Conservation (phyloP, 2,329 filamentous ascomycete genomes). For the Aspergillus luchuensis region DNA sequence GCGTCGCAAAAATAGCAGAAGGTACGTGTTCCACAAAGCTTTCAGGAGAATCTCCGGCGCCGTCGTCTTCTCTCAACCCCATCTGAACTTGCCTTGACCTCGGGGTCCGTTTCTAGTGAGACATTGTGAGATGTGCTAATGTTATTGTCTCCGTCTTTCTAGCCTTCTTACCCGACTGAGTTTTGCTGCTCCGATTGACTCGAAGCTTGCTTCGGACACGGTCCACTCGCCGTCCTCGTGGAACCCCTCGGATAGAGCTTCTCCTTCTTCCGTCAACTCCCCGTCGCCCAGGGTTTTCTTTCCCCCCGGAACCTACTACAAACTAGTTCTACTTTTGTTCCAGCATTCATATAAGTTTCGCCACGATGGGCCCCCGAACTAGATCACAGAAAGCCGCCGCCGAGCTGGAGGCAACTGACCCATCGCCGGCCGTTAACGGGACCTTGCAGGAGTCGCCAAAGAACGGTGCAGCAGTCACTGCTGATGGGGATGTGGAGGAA, state of each 20-base stretch:
- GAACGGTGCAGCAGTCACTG: constrained; percentile 32
- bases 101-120: neutral
- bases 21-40: constrained; percentile 1
- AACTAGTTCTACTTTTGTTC: neutral
- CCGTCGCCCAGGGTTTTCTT: constrained; percentile 4
- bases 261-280: constrained; percentile 15
- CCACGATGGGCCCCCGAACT: constrained; percentile 42
- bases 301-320: neutral
- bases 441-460: constrained; percentile 33
- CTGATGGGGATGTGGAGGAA: constrained; percentile 52
- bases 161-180: neutral
- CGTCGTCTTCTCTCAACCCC: neutral
- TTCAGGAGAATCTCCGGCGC: neutral
- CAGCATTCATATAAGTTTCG: neutral
- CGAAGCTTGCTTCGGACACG: constrained; percentile 1
- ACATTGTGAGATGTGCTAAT: neutral
- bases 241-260: constrained; percentile 18
- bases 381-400: constrained; percentile 43
- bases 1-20: neutral
- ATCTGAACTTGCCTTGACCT: neutral
- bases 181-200: neutral
- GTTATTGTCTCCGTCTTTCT: neutral
- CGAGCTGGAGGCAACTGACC: constrained; percentile 35
- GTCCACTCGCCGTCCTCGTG: constrained; percentile 8
- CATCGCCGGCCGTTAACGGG: constrained; percentile 34